phyloP scores from a whole-genome alignment of 2,329 filamentous ascomycete species.

The Pyricularia pennisetigena region DNA sequence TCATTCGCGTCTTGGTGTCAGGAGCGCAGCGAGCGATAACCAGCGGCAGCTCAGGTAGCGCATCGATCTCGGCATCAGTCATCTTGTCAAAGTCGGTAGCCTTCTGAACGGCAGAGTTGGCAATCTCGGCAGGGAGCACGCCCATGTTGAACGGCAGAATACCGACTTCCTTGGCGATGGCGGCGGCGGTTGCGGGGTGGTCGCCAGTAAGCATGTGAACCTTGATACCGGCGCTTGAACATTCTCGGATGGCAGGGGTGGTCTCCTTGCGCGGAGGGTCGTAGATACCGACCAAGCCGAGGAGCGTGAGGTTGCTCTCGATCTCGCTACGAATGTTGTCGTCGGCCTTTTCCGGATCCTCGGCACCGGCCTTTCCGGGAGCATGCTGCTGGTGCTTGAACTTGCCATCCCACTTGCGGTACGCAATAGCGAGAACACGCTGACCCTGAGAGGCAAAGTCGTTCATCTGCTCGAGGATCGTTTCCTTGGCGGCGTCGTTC shows the following conservation, averaged over 20 bases:
- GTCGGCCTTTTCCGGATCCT: conserved; percentile 14
- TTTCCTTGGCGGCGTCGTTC: conserved; percentile 38
- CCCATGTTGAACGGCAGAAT: conserved; percentile 59
- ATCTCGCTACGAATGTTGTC: conserved; percentile 24
- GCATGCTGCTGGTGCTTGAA: conserved; percentile 19
- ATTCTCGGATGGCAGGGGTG: conserved; percentile 59
- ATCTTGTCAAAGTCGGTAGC: conserved; percentile 72
- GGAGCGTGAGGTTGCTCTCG: conserved; percentile 60
- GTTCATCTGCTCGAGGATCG: conserved; percentile 44
- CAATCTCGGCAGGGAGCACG: conserved; percentile 49
- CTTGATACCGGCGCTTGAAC: conserved; percentile 62
- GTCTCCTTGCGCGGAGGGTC: conserved; percentile 80
- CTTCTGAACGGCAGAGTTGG: conserved; percentile 62
- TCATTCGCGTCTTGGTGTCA: conserved; percentile 84
- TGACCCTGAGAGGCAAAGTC: conserved; percentile 57
- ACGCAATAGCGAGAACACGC: conserved; percentile 62
- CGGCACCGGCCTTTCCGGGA: conserved; percentile 10
- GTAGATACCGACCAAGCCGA: conserved; percentile 79
- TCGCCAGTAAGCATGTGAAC: conserved; percentile 84
- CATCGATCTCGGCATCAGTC: conserved; percentile 65
- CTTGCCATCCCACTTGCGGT: conserved; percentile 46
- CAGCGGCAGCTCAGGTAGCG: conserved; percentile 62
- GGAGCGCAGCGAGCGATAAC: conserved; percentile 80
- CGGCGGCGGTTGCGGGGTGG: conserved; percentile 67
- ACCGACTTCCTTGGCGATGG: conserved; percentile 70